phyloP scores from a whole-genome alignment of 1,284 basidiomycete species.

The Vanrija sp. region DNA sequence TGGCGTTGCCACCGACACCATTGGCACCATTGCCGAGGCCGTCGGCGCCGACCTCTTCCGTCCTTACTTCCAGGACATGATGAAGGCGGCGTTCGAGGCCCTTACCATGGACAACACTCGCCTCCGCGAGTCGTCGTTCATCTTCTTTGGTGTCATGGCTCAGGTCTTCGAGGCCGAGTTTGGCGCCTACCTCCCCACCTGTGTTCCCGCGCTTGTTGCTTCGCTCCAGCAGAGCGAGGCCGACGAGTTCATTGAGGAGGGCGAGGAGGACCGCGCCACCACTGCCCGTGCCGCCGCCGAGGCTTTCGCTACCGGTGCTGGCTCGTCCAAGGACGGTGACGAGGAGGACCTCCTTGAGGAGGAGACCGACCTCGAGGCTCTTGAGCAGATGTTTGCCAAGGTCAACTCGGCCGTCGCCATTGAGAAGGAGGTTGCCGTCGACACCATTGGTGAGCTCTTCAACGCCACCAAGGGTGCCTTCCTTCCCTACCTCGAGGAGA shows the following conservation, averaged over 20 bases:
- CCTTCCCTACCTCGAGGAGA: slow-evolving; percentile 70
- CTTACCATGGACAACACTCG: slow-evolving; percentile 79
- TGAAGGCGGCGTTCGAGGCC: slow-evolving; percentile 91
- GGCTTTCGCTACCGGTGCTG: slow-evolving; percentile 61
- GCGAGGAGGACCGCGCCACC: slow-evolving; percentile 35
- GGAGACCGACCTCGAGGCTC: slow-evolving; percentile 73
- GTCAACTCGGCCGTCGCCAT: slow-evolving; percentile 96
- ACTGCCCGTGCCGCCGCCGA: slow-evolving; percentile 40
- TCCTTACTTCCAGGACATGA: slow-evolving; percentile 92
- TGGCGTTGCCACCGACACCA: slow-evolving; percentile 96
- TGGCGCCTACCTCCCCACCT: slow-evolving; percentile 75
- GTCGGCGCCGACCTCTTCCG: slow-evolving; percentile 92
- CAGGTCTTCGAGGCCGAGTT: slow-evolving; percentile 95
- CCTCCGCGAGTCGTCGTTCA: slow-evolving; percentile 91
- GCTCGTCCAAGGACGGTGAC: slow-evolving; percentile 56
- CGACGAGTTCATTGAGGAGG: slow-evolving; percentile 66
- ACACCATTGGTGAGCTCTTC: slow-evolving; percentile 91
- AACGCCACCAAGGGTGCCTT: slow-evolving; percentile 76
- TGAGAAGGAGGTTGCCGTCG: slow-evolving; percentile 98
- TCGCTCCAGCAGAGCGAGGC: slow-evolving; percentile 72
- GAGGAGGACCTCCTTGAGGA: slow-evolving; percentile 62
- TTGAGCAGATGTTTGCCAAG: slow-evolving; percentile 60
- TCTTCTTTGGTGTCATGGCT: slow-evolving; percentile 98
- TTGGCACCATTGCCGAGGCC: slow-evolving; percentile 96
- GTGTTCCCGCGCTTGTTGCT: slow-evolving; percentile 79